phyloP scores from a whole-genome alignment of 2,329 filamentous ascomycete species.

The Monosporascus sp. region DNA sequence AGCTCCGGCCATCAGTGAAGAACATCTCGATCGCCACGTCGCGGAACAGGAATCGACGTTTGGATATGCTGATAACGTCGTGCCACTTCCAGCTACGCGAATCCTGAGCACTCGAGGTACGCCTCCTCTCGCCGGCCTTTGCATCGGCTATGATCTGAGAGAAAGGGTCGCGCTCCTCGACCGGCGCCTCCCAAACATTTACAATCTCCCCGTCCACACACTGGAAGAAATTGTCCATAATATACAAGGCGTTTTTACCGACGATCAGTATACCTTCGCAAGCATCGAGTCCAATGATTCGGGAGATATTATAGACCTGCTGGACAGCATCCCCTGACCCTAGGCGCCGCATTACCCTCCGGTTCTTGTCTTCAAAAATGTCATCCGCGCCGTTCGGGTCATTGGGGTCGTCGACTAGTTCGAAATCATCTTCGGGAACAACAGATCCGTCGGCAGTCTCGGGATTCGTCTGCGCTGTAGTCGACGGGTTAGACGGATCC shows the following conservation, averaged over 20 bases:
- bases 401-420: conserved; percentile 90
- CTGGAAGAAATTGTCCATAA: conserved; percentile 96
- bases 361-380: conserved; percentile 93
- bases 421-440: conserved; percentile 81
- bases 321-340: conserved; percentile 89
- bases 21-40: conserved; percentile 97
- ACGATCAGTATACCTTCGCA: conserved; percentile 91
- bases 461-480: conserved; percentile 21
- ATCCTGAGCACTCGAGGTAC: conserved; percentile 66
- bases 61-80: conserved; percentile 92
- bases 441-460: conserved; percentile 23
- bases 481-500: conserved; percentile 10
- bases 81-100: conserved; percentile 90
- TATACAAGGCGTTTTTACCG: conserved; percentile 86
- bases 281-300: conserved; percentile 88
- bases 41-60: conserved; percentile 88
- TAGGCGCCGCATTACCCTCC: conserved; percentile 92
- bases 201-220: conserved; percentile 93
- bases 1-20: conserved; percentile 94
- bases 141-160: conserved; percentile 85
- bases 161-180: conserved; percentile 90
- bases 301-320: conserved; percentile 90
- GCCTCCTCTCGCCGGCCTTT: conserved; percentile 56
- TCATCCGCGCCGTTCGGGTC: conserved; percentile 69
- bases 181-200: conserved; percentile 88